A percentile compares a stretch with the other conserved stretches of the same genome.
These are phyloP conservation scores for Blastocystis sp. DNA, from an alignment of 352 stramenopile species.

Conservation along the genomic window DNA sequence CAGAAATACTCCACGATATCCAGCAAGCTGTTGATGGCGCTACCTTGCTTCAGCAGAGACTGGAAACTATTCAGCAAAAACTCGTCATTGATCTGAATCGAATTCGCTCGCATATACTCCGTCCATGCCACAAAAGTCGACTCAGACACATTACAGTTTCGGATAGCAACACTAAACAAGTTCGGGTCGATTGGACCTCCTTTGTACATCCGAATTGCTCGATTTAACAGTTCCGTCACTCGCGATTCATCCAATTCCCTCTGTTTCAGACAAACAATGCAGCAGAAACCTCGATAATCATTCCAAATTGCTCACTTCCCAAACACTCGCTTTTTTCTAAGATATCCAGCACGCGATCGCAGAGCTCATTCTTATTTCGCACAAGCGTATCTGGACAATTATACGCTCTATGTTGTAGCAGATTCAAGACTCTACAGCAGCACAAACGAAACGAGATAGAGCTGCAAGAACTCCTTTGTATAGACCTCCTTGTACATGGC, in stretches of 20 bases:
- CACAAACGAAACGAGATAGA: conserved; percentile 4
- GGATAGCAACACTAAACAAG: not conserved
- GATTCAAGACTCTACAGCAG: not conserved
- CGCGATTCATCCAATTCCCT: not conserved
- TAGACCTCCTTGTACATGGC: conserved; percentile 10
- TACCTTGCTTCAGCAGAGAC: not conserved
- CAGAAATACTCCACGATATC: conserved; percentile 30
- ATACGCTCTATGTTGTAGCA: not conserved
- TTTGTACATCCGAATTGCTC: not conserved
- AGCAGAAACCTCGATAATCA: not conserved
- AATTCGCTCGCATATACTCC: conserved; percentile 21
- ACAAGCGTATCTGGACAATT: not conserved
- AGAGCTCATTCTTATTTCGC: not conserved
- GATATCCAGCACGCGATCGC: not conserved
- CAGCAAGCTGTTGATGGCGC: not conserved
- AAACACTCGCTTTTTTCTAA: not conserved
- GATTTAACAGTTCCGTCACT: not conserved
- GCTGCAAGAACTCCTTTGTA: not conserved
- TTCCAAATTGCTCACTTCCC: not conserved
- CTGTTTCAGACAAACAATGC: not conserved
- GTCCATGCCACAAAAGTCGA: not conserved
- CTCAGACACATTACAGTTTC: not conserved
- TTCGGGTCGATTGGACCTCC: not conserved
- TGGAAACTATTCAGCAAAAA: conserved; percentile 20
- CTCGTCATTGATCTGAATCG: not conserved